Conservation (phyloP, 805 yeast genomes). For the Candida oleophila region DNA sequence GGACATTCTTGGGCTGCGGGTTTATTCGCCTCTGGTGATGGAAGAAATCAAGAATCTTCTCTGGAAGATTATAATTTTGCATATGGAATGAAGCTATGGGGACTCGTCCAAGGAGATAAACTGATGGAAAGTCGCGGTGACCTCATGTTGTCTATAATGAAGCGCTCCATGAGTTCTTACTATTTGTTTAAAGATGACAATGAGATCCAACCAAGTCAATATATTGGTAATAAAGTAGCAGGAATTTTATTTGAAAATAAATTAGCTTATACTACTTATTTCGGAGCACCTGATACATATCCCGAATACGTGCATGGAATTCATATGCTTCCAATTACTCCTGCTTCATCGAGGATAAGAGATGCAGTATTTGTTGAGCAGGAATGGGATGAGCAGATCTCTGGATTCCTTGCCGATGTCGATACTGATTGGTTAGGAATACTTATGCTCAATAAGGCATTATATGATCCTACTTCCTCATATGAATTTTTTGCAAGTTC, state of each 20-base stretch:
- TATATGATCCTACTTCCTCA: constrained; percentile 16
- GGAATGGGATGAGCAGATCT: constrained; percentile 39
- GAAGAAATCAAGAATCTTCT: constrained; percentile 69
- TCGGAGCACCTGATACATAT: constrained; percentile 44
- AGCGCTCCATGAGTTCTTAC: constrained; percentile 54
- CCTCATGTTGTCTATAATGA: constrained; percentile 57
- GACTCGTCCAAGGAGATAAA: constrained; percentile 50
- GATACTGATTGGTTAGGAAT: constrained; percentile 69
- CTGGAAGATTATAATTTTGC: constrained; percentile 72
- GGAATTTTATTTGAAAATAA: constrained; percentile 75
- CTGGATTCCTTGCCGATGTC: constrained; percentile 36
- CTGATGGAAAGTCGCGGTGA: constrained; percentile 55
- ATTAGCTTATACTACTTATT: constrained; percentile 69
- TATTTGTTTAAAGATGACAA: constrained; percentile 46
- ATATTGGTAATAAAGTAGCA: constrained; percentile 57
- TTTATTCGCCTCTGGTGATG: constrained; percentile 58
- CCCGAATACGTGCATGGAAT: constrained; percentile 72
- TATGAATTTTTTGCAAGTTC: constrained; percentile 15
- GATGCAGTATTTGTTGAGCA: constrained; percentile 47
- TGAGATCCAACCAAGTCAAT: constrained; percentile 47
- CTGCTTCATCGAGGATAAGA: constrained; percentile 57
- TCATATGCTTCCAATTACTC: constrained; percentile 74
- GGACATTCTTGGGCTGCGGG: constrained; percentile 83
- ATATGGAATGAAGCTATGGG: constrained; percentile 74
- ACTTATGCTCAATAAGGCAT: constrained; percentile 16